Conservation (phyloP, 78 protist genomes). For the Mantamonas sphyraenae region DNA sequence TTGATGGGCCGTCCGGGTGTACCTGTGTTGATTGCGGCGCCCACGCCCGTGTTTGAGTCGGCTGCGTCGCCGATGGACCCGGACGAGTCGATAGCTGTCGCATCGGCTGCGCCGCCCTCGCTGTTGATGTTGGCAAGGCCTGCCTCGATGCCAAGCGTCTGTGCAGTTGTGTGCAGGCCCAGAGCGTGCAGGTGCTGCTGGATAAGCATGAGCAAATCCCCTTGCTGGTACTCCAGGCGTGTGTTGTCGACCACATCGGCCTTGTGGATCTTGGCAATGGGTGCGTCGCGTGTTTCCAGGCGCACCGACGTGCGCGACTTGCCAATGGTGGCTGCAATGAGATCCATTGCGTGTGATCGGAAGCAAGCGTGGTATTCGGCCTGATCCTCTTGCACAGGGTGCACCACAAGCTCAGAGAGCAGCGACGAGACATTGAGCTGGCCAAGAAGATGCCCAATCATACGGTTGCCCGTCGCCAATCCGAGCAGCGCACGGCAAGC, state of each 20-base stretch:
- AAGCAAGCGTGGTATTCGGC: neutral
- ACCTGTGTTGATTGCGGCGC: too few species aligned
- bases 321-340: slow-evolving; percentile 14
- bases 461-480: slow-evolving; percentile 2
- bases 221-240: neutral
- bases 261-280: neutral
- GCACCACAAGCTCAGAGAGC: slow-evolving; percentile 8
- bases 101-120: neutral
- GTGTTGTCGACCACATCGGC: slow-evolving; percentile 13
- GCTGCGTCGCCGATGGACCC: too few species aligned
- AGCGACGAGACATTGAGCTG: neutral
- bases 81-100: too few species aligned
- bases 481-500: slow-evolving; percentile 19
- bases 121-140: neutral
- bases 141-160: neutral
- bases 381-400: slow-evolving; percentile 4
- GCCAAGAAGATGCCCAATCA: slow-evolving; percentile 21
- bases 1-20: too few species aligned
- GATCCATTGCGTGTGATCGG: neutral
- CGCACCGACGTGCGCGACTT: neutral
- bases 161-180: neutral
- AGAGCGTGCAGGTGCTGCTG: neutral
- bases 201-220: neutral
- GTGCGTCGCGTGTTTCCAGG: neutral
- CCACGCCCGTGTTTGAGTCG: too few species aligned